Evolutionary conservation across 106 monocot genomes (phyloP).

Genomic region (Vanilla planifolia): DNA sequence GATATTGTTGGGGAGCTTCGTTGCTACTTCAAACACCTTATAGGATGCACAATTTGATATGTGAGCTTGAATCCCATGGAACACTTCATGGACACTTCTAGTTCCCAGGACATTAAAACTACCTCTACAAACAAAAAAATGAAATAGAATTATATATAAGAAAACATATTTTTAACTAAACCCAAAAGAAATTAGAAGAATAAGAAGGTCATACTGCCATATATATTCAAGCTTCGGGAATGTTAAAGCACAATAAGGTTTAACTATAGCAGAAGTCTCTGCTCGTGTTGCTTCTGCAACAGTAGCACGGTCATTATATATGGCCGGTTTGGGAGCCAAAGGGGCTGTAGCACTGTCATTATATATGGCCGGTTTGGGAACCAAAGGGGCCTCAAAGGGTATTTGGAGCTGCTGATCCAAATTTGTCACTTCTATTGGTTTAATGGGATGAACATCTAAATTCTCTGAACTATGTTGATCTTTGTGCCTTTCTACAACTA

Average conservation of each 20-base stretch:
- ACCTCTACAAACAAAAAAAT: constrained; percentile 40
- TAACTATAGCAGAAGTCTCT: constrained; percentile 11
- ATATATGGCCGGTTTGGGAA: background rate
- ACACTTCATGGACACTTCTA: constrained; percentile 25
- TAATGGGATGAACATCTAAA: constrained; percentile 7
- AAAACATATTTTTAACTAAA: background rate
- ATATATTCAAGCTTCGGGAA: constrained; percentile 65
- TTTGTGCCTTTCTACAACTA: constrained; percentile 14
- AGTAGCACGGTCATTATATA: constrained; percentile 5
- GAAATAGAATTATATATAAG: background rate
- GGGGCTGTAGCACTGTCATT: constrained; percentile 17
- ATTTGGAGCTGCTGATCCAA: constrained; percentile 2
- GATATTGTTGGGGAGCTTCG: constrained; percentile 46
- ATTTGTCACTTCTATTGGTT: constrained; percentile 8
- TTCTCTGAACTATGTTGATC: constrained; percentile 10
- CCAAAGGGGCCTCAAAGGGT: constrained; percentile 7
- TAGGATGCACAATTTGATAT: constrained; percentile 62
- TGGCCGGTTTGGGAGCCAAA: constrained; percentile 5
- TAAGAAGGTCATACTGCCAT: constrained; percentile 71
- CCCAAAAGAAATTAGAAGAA: constrained; percentile 9
- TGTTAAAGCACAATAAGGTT: constrained; percentile 17
- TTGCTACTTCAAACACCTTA: constrained; percentile 56
- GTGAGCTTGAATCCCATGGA: constrained; percentile 78
- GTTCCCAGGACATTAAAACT: constrained; percentile 48
- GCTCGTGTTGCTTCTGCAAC: constrained; percentile 14